Evolutionary conservation across 768 basidiomycete species (phyloP), one percentile per base, ranked within the genome.

Genomic region (Hemileccinum impolitum): DNA sequence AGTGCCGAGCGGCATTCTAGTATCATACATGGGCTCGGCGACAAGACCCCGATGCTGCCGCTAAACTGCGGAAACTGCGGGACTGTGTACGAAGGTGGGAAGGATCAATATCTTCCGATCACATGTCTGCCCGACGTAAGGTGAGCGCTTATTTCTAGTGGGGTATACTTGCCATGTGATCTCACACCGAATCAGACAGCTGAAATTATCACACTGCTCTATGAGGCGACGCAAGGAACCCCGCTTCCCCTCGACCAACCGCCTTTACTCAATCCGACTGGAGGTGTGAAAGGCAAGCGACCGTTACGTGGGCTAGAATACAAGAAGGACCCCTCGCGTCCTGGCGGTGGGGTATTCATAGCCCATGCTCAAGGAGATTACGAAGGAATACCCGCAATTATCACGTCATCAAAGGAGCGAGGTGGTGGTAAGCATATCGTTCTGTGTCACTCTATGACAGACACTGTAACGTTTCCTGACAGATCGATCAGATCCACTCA

Each of bases 121-220:
- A 97, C 70, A 94, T 94, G 91, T 91, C 89, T 36, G 85, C 89
- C 17, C 81, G 93, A 70, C 83, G 93, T 55, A 95, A 95, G 85
- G 91, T 75, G 53, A 57, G 77, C 70, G 39, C 8, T 39, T 39
- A 34, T 15, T 15, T 40, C 4, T 46, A 4, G 21, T 32, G 19
- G 35, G 14, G 41, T 26, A n/a, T n/a, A 13, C 36, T 13, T 48
- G n/a, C 15, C n/a, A 46, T 32, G 35, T 51, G 41, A 45, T n/a
- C 12, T 51, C 13, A 32, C 12, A 21, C 14, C 28, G 37, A 14
- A 49, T 12, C 66, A 94, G 90, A 92, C 90, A 0, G 83, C 90
- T 39, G 94, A 97, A 70, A 94, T 95, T 48, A 95, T 96, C 57
- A 78, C 88, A 6, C 74, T 97, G 21, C 74, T 96, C 31, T 94